Evolutionary conservation across 345 rosid species (phyloP), one percentile per base, ranked within the genome.

Genomic region (Rubroshorea leprosula): DNA sequence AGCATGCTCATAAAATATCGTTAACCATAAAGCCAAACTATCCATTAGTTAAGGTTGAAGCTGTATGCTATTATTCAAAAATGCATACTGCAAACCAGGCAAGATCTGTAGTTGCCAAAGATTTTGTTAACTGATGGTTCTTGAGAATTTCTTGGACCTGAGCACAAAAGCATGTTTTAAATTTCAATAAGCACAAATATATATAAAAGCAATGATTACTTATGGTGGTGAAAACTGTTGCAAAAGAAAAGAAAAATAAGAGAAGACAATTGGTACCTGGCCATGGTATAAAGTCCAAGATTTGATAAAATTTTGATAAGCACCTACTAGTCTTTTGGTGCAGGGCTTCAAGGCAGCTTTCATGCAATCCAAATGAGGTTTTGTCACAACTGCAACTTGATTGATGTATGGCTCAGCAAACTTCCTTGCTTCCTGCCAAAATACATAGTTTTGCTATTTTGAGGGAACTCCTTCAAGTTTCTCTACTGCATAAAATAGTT

Each of bases 11-110:
- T 29, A 31, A 13, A 64, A 27, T 17, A 26, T 16, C 17, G 11
- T 57, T 41, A 4, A 27, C 5, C 16, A 2, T 44, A 15, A 62
- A 44, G 1, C 31, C 46, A 20, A 58, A 25, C 23, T 25, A n/a
- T 10, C 25, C 25, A 8, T 0, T 26, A 11, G 44, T 25, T 46
- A 18, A 58, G 24, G 27, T 45, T 45, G 27, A 23, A 0, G 39
- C 18, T 11, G 27, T 10, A 19, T 49, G 18, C 25, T 19, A 31
- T 18, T 52, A 39, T 46, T 51, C 4, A 49, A 15, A 43, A 69
- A 26, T 24, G 65, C 79, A 51, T 78, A 78, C 83, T 71, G 51
- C 70, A 61, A 75, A 66, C 83, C 80, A 78, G 22, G 80, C 78
- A 45, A 78, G 58, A 49, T 78, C 80, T 72, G 75, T 58, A 54